phyloP scores from a whole-genome alignment of 139 green algal genomes.

The Tetradesmus obliquus region DNA sequence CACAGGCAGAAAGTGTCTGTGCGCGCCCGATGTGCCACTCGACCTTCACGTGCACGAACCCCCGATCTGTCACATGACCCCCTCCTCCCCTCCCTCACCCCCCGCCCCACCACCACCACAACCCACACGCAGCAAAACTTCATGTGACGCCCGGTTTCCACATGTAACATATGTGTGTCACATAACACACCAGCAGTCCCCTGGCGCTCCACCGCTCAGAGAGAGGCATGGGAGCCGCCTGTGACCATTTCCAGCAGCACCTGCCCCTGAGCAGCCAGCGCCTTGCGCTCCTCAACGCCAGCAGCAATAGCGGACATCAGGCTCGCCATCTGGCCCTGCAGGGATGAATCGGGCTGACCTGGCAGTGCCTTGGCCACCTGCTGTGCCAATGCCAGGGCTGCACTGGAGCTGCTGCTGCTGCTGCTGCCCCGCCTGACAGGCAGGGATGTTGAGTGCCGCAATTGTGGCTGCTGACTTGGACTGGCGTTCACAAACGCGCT shows the following conservation, averaged over 20 bases:
- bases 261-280: constrained; percentile 24
- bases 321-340: not conserved
- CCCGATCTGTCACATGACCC: too few relatives aligned
- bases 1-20: too few relatives aligned
- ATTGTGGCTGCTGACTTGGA: not conserved
- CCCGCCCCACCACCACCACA: too few relatives aligned
- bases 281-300: constrained; percentile 30
- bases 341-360: not conserved
- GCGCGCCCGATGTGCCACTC: too few relatives aligned
- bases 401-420: not conserved
- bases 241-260: constrained; percentile 28
- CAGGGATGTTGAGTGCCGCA: not conserved
- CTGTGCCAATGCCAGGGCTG: not conserved
- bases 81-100: too few relatives aligned
- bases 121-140: too few relatives aligned
- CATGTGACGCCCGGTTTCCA: too few relatives aligned
- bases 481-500: not conserved
- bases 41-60: too few relatives aligned
- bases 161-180: too few relatives aligned
- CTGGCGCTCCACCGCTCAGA: too few relatives aligned
- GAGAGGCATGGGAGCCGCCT: not conserved
- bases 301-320: constrained; percentile 12
- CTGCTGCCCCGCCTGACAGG: not conserved
- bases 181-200: too few relatives aligned
- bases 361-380: not conserved